Conservation (phyloP, 2,329 filamentous ascomycete genomes). For the Pseudocercospora eumusae region DNA sequence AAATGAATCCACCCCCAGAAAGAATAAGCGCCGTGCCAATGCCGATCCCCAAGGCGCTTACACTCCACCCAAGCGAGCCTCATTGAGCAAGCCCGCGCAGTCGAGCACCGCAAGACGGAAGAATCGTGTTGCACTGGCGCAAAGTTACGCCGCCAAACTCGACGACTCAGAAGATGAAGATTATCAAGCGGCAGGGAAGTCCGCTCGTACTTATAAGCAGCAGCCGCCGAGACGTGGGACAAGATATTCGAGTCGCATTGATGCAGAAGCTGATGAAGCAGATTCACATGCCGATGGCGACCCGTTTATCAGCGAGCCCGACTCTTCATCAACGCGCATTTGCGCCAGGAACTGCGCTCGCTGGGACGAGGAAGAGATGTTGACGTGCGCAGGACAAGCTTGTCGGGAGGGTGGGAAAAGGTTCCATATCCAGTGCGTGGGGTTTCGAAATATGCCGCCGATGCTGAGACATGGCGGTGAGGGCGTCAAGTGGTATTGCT, state of each 20-base stretch:
- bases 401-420: not conserved
- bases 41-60: not conserved
- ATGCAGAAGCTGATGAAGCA: too few species aligned
- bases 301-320: not conserved
- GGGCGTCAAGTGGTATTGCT: not conserved
- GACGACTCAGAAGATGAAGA: not conserved
- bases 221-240: not conserved
- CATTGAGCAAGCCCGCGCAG: not conserved
- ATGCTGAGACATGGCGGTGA: not conserved
- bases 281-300: not conserved
- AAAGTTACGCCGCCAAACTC: not conserved
- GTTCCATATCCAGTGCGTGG: not conserved
- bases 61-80: not conserved
- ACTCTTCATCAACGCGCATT: not conserved
- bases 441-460: not conserved
- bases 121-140: not conserved
- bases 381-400: not conserved
- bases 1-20: not conserved
- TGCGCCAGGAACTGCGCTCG: not conserved
- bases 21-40: not conserved
- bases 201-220: not conserved
- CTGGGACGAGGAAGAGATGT: not conserved
- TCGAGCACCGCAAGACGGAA: not conserved
- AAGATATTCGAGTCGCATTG: too few species aligned
- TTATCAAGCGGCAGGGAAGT: not conserved